Evolutionary conservation across 2,329 filamentous ascomycete species (phyloP).

Genomic region (Xylariaceae sp.): DNA sequence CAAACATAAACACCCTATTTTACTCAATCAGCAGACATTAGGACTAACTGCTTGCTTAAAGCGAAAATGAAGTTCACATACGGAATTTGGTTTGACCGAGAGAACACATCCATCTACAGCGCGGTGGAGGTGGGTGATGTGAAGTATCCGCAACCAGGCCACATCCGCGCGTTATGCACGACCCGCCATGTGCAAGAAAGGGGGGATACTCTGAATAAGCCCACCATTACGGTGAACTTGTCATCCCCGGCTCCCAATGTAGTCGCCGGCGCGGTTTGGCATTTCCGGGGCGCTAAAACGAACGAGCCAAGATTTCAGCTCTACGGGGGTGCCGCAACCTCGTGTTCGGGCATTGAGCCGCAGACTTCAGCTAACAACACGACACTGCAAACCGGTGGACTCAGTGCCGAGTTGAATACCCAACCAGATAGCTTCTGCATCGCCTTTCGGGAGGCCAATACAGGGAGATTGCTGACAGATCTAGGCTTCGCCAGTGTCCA

Average conservation of each 20-base stretch:
- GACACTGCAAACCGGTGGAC: neutral
- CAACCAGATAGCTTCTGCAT: neutral
- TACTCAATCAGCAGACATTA: too few species aligned
- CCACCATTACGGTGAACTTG: neutral
- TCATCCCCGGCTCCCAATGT: neutral
- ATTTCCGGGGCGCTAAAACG: neutral
- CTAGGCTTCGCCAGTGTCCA: neutral
- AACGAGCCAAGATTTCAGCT: neutral
- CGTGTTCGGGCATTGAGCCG: neutral
- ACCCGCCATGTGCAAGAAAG: neutral
- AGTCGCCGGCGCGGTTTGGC: neutral
- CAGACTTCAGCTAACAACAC: neutral
- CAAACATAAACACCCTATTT: too few species aligned
- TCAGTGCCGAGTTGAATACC: neutral
- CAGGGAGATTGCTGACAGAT: neutral
- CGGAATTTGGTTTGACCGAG: neutral
- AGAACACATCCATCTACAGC: neutral
- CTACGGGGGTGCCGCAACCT: neutral
- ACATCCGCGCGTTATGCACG: neutral
- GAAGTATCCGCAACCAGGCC: neutral
- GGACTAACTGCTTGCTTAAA: too few species aligned
- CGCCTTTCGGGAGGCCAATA: neutral
- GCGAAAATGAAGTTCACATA: conserved; percentile 1
- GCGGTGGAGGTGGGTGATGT: neutral
- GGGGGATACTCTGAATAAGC: neutral